Evolutionary conservation across 495 filamentous ascomycete genomes (phyloP).

Genomic region (Amniculicola lignicola): DNA sequence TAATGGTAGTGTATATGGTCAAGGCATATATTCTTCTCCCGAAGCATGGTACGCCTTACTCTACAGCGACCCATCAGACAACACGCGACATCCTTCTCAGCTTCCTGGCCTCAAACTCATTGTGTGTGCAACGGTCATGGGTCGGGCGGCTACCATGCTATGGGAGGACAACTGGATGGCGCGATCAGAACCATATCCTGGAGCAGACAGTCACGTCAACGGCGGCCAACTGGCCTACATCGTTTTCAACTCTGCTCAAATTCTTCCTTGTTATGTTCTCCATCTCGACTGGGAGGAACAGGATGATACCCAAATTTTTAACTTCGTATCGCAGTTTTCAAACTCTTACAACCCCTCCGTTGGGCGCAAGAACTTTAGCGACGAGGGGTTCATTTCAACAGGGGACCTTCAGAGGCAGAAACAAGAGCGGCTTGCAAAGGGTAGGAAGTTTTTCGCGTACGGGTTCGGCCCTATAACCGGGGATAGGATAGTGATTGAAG

Average conservation of each 20-base stretch:
- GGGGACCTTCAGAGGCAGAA: slow-evolving; percentile 37
- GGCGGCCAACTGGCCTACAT: slow-evolving; percentile 41
- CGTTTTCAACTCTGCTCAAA: slow-evolving; percentile 44
- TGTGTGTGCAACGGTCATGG: slow-evolving; percentile 46
- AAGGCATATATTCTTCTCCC: slow-evolving; percentile 44
- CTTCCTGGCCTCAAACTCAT: slow-evolving; percentile 42
- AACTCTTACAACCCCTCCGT: neutral
- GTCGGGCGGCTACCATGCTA: slow-evolving; percentile 31
- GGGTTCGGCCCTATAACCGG: slow-evolving; percentile 45
- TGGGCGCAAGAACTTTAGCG: neutral
- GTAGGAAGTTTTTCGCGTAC: slow-evolving; percentile 46
- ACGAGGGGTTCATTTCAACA: slow-evolving; percentile 13
- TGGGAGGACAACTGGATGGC: slow-evolving; percentile 33
- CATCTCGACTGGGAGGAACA: slow-evolving; percentile 41
- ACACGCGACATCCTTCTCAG: slow-evolving; percentile 30
- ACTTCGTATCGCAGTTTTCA: neutral
- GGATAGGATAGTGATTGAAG: slow-evolving; percentile 42
- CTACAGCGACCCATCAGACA: slow-evolving; percentile 31
- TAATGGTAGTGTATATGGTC: slow-evolving; percentile 43
- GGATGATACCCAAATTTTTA: slow-evolving; percentile 10
- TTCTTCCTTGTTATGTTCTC: slow-evolving; percentile 46
- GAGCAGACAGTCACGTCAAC: slow-evolving; percentile 41
- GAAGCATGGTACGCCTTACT: slow-evolving; percentile 37
- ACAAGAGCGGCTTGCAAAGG: slow-evolving; percentile 37
- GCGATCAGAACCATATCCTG: slow-evolving; percentile 20